Evolutionary conservation across 1,139 yeast genomes (phyloP), one percentile per base, ranked within the genome.

Genomic region (Saccharomyces hybrid): DNA sequence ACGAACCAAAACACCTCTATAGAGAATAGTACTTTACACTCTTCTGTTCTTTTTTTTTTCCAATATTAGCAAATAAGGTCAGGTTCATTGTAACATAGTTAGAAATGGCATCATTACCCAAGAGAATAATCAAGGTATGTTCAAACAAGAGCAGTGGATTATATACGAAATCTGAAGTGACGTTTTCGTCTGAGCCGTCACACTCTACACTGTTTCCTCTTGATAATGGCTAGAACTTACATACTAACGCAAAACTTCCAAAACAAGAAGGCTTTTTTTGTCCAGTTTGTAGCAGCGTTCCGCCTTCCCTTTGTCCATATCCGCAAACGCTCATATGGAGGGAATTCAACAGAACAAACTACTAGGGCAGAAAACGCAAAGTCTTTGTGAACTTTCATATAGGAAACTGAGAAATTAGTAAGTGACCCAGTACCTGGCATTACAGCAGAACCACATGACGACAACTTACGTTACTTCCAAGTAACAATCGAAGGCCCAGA

Each of bases 351-450:
- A 19, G 13, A 19, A 11, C 44, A 16, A 3, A 4, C n/a, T 19
- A 19, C 8, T 14, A 19, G 23, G 44, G 11, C 26, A 38, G 13
- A 6, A 16, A 38, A 38, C 44, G 19, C 26, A 19, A 19, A 3
- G 23, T 6, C 25, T 16, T 38, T 38, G 25, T 38, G 5, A 16
- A 14, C 41, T 49, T 8, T 27, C 7, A 7, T 6, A 13, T 51
- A 81, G 84, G 99, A 95, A 74, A 91, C 98, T 7, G 97, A 93
- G 70, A 78, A 97, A 61, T 76, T 93, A 49, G 86, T 86, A 42
- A 83, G 91, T 44, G 99, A 95, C 65, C 99, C 99, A 0, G 98
- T 93, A 1, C 96, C 97, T 1, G 99, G 99, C 1, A 95, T 93
- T 66, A 79, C 85, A 1, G 99, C 99, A 1, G 80, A 76, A 48